Evolutionary conservation across 805 yeast genomes (phyloP).

Genomic region (Zygosaccharomyces lentus): DNA sequence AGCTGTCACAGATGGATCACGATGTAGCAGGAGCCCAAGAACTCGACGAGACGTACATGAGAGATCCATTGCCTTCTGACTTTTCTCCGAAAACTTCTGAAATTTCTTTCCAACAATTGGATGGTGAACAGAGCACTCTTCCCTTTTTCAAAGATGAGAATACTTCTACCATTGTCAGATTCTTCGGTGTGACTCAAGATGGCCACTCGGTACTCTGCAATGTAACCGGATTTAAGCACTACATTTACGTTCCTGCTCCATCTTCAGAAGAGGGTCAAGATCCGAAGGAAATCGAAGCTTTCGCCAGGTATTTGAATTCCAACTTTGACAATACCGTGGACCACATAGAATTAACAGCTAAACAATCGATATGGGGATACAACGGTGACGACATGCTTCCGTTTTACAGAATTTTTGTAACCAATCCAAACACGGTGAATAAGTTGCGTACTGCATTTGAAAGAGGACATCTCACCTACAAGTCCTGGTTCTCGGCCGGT

Average conservation of each 20-base stretch:
- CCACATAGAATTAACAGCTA: slow-evolving; percentile 58
- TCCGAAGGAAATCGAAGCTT: slow-evolving; percentile 35
- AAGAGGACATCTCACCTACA: slow-evolving; percentile 66
- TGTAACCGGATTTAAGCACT: slow-evolving; percentile 84
- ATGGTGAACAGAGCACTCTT: slow-evolving; percentile 77
- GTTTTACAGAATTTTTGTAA: slow-evolving; percentile 68
- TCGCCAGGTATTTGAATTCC: slow-evolving; percentile 44
- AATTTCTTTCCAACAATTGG: slow-evolving; percentile 82
- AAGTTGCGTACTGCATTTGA: slow-evolving; percentile 78
- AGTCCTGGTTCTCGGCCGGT: slow-evolving; percentile 57
- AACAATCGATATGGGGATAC: slow-evolving; percentile 93
- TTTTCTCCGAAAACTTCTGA: slow-evolving; percentile 49
- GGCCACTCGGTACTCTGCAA: slow-evolving; percentile 90
- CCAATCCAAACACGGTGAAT: slow-evolving; percentile 61
- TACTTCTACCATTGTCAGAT: slow-evolving; percentile 59
- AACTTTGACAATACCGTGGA: slow-evolving; percentile 53
- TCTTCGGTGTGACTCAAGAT: slow-evolving; percentile 86
- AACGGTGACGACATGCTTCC: slow-evolving; percentile 73
- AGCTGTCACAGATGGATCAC: slow-evolving; percentile 32
- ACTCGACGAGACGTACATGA: slow-evolving; percentile 41
- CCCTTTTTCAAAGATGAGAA: slow-evolving; percentile 33
- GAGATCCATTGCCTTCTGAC: slow-evolving; percentile 52
- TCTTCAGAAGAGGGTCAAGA: slow-evolving; percentile 43
- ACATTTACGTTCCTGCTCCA: slow-evolving; percentile 90
- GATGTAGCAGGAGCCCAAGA: slow-evolving; percentile 25